These are phyloP conservation scores for Tephrocybe sp. DNA, from an alignment of 768 basidiomycete genomes.

Conservation along the genomic window DNA sequence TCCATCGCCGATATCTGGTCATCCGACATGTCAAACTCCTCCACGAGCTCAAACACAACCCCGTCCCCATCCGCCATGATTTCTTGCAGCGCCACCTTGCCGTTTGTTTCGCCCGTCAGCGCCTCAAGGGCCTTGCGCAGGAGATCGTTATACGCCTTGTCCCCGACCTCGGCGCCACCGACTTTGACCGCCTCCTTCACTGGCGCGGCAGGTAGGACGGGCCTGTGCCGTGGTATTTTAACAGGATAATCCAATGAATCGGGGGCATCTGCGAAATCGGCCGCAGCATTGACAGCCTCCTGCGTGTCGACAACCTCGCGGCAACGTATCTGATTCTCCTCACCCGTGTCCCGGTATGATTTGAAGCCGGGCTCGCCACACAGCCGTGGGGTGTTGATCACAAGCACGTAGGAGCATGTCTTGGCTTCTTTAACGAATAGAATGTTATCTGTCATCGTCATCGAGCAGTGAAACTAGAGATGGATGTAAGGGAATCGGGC, in stretches of 20 bases:
- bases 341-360: slow-evolving; percentile 63
- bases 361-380: slow-evolving; percentile 94
- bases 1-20: slow-evolving; percentile 38
- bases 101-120: slow-evolving; percentile 27
- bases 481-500: slow-evolving; percentile 2
- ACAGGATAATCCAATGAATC: slow-evolving; percentile 54
- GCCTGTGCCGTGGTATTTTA: slow-evolving; percentile 49
- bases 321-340: slow-evolving; percentile 75
- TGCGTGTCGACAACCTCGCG: slow-evolving; percentile 64
- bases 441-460: slow-evolving; percentile 90
- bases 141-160: slow-evolving; percentile 29
- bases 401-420: slow-evolving; percentile 91
- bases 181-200: slow-evolving; percentile 9
- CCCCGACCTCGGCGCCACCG: slow-evolving; percentile 16
- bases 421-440: slow-evolving; percentile 91
- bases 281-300: slow-evolving; percentile 26
- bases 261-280: slow-evolving; percentile 32
- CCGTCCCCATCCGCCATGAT: slow-evolving; percentile 39
- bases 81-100: slow-evolving; percentile 41
- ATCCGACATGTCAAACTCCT: slow-evolving; percentile 40
- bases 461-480: slow-evolving; percentile 88
- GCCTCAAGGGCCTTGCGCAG: slow-evolving; percentile 40
- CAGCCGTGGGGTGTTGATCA: slow-evolving; percentile 92
- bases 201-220: slow-evolving; percentile 45
- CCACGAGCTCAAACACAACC: slow-evolving; percentile 43